Base-by-base conservation (phyloP, 2,329 filamentous ascomycete genomes). In the Camillea tinctor region DNA sequence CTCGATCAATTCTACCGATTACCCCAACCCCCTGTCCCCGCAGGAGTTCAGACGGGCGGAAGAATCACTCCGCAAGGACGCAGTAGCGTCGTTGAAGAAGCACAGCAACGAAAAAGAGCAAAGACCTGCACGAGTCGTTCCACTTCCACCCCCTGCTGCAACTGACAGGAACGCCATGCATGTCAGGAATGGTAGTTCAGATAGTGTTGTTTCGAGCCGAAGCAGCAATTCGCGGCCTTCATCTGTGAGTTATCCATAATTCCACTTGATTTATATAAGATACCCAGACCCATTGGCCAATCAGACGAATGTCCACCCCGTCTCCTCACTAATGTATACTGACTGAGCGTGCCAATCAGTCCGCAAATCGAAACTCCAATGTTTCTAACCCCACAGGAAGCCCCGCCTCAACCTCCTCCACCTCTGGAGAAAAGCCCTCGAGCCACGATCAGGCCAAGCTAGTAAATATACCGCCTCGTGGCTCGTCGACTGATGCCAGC, bases 401-500 rank as follows among this genome's bases (percentile, higher is more conserved):
- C 80, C 79, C 81, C 78, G 81, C 82, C 76, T 79, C 76, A 59
- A 72, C 74, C 64, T 71, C 78, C 65, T 76, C 77, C 61, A 68
- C 70, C 59, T 71, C 75, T 70, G 81, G 82, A 63, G 80, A 83
- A 68, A 77, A 75, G 65, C 69, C 74, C 59, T 67, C 76, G 67
- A 81, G 79, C 71, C 80, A 80, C 67, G 85, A 88, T 69, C 77
- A 84, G 69, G 73, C 79, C 50, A 83, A 82, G 72, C 73, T 78
- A 62, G 80, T 88, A 59, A 86, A 80, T 69, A 81, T 87, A 65
- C 86, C 87, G 64, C 79, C 84, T 57, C 82, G 88, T 69, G 82
- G 78, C 64, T 90, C 88, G 56, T 86, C 86, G 59, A 79, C 85
- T 69, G 88, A 91, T 78, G 84, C 84, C 60, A 78, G 79, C 58